Conservation (phyloP, 108 stramenopile species). For the Conticribra weissflogii region DNA sequence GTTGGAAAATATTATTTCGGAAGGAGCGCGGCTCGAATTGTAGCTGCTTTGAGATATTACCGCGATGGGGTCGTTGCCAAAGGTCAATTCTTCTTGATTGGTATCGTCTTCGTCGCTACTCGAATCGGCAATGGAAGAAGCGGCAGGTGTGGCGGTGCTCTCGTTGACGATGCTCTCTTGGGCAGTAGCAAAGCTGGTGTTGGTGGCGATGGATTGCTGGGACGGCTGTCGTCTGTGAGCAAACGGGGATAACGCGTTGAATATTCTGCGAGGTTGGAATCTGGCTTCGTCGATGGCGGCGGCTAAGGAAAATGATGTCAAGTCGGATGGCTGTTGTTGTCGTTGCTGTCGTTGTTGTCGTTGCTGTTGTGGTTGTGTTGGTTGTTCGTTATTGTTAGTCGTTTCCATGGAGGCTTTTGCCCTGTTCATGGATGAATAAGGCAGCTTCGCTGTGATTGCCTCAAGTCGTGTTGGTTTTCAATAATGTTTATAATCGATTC, state of each 20-base stretch:
- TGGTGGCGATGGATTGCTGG: conserved; percentile 34
- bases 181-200: conserved; percentile 38
- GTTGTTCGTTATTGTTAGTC: too few relatives aligned
- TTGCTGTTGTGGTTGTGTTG: conserved; percentile 6
- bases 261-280: conserved; percentile 24
- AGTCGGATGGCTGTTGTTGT: conserved; percentile 11
- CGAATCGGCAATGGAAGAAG: conserved; percentile 28
- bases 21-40: background rate
- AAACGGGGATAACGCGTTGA: conserved; percentile 17
- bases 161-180: conserved; percentile 18
- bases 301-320: conserved; percentile 34
- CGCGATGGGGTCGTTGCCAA: conserved; percentile 27
- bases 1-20: background rate
- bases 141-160: conserved; percentile 30
- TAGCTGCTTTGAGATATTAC: conserved; percentile 5
- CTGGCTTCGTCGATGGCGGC: conserved; percentile 38
- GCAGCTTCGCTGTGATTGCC: too few relatives aligned
- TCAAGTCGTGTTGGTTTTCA: too few relatives aligned
- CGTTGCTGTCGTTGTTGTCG: conserved; percentile 11
- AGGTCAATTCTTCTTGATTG: conserved; percentile 13
- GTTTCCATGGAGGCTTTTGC: background rate
- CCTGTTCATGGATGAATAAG: background rate
- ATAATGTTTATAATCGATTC: too few relatives aligned
- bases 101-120: conserved; percentile 14
- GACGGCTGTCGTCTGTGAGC: conserved; percentile 23